These are phyloP conservation scores for Skeletonema grethae DNA, from an alignment of 108 stramenopile genomes.

Conservation along the genomic window DNA sequence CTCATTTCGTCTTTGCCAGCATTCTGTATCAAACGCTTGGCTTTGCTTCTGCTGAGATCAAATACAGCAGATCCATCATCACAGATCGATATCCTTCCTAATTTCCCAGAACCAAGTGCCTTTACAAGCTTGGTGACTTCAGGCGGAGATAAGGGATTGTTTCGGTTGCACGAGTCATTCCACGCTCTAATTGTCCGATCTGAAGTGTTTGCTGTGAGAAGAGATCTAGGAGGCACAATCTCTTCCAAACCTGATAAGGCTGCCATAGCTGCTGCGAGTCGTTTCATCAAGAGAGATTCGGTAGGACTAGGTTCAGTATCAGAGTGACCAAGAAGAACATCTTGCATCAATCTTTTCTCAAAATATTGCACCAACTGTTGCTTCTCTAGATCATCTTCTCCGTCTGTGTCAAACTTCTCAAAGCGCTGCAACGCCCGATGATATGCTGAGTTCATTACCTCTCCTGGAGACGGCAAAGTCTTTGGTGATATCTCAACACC, in stretches of 20 bases:
- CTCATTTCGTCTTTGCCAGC: constrained; percentile 9
- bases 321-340: constrained; percentile 10
- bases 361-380: constrained; percentile 38
- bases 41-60: constrained; percentile 51
- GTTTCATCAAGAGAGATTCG: constrained; percentile 28
- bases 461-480: constrained; percentile 47
- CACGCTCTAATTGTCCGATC: constrained; percentile 54
- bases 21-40: constrained; percentile 34
- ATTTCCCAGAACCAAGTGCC: constrained; percentile 57
- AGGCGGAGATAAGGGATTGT: constrained; percentile 38
- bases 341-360: constrained; percentile 17
- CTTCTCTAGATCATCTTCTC: not conserved
- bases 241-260: constrained; percentile 47
- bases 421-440: constrained; percentile 36
- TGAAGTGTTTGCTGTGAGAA: constrained; percentile 54
- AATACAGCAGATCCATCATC: constrained; percentile 63
- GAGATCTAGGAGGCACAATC: constrained; percentile 45
- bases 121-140: constrained; percentile 52
- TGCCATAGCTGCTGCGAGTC: constrained; percentile 54
- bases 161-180: constrained; percentile 9
- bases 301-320: constrained; percentile 5
- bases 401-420: constrained; percentile 13
- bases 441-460: constrained; percentile 55
- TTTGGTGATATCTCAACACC: constrained; percentile 40
- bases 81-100: constrained; percentile 54